These are phyloP conservation scores for Rhododendron henanense DNA, from an alignment of 148 eudicot species.

Conservation along the genomic window DNA sequence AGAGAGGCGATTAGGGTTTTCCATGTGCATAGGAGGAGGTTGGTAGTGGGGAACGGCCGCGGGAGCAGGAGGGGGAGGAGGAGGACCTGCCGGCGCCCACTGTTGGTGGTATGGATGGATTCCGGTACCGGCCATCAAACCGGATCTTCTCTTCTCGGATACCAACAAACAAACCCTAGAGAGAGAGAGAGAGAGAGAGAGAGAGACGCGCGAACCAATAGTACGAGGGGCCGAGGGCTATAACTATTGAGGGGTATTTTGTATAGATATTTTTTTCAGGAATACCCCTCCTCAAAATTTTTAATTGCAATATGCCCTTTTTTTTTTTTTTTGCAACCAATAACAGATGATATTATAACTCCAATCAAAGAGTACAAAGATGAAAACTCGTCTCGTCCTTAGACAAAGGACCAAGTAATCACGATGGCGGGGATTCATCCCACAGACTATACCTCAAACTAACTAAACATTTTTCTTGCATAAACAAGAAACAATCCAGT, in stretches of 20 bases:
- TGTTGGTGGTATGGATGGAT: constrained; percentile 57
- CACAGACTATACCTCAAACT: too few species aligned
- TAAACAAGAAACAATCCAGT: too few species aligned
- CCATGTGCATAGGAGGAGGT: constrained; percentile 27
- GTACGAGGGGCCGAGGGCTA: neutral
- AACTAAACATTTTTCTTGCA: too few species aligned
- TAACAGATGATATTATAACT: too few species aligned
- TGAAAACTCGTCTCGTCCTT: too few species aligned
- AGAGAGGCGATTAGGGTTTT: constrained; percentile 22
- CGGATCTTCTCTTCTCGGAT: neutral
- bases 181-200: neutral
- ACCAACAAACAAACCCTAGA: neutral
- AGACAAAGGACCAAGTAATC: too few species aligned
- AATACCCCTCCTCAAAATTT: neutral
- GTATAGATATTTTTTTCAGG: neutral
- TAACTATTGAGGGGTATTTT: neutral
- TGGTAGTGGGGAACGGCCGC: constrained; percentile 31
- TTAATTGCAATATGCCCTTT: too few species aligned
- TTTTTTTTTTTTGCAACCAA: too few species aligned
- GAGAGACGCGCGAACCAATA: neutral
- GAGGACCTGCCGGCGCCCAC: constrained; percentile 16
- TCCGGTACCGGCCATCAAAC: constrained; percentile 49
- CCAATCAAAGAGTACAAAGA: too few species aligned
- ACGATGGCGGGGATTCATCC: too few species aligned
- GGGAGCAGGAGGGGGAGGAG: constrained; percentile 39